Evolutionary conservation across 495 filamentous ascomycete species (phyloP).

Genomic region (Trichoderma orchidacearum): DNA sequence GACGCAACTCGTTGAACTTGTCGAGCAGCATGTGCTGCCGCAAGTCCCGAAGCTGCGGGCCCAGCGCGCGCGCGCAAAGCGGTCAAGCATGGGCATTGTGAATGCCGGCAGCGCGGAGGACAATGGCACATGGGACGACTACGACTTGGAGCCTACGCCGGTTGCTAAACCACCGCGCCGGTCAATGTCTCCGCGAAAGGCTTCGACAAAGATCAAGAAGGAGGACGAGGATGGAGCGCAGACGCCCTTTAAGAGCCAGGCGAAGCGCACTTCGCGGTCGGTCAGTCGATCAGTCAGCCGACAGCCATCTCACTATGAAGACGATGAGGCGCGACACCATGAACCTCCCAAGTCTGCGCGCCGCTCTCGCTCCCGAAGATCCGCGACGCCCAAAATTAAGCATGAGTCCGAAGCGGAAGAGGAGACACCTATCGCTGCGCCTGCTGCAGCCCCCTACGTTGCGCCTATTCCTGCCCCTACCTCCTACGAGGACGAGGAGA

Average conservation of each 20-base stretch:
- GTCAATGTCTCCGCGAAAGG: constrained; percentile 34
- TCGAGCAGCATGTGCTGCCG: constrained; percentile 66
- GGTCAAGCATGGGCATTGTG: constrained; percentile 73
- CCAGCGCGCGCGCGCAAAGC: constrained; percentile 60
- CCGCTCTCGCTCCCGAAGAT: constrained; percentile 10
- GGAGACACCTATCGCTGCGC: constrained; percentile 23
- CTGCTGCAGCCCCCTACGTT: background rate
- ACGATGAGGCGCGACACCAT: constrained; percentile 35
- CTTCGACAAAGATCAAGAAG: constrained; percentile 26
- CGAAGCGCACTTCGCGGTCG: constrained; percentile 37
- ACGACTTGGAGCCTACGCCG: constrained; percentile 29
- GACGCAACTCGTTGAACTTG: constrained; percentile 66
- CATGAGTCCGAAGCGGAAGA: constrained; percentile 27
- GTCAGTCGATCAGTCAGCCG: constrained; percentile 25
- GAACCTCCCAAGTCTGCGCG: constrained; percentile 14
- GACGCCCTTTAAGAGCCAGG: constrained; percentile 26
- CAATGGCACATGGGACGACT: constrained; percentile 21
- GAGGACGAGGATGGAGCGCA: constrained; percentile 32
- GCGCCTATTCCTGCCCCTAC: background rate
- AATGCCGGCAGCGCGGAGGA: constrained; percentile 49
- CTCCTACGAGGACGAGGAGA: constrained; percentile 26
- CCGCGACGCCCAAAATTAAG: constrained; percentile 29
- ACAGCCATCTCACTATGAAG: constrained; percentile 24
- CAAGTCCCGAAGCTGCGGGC: constrained; percentile 60
- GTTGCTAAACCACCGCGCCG: constrained; percentile 19